Conservation (phyloP, 768 basidiomycete genomes). For the Tricholoma hemisulphureum region DNA sequence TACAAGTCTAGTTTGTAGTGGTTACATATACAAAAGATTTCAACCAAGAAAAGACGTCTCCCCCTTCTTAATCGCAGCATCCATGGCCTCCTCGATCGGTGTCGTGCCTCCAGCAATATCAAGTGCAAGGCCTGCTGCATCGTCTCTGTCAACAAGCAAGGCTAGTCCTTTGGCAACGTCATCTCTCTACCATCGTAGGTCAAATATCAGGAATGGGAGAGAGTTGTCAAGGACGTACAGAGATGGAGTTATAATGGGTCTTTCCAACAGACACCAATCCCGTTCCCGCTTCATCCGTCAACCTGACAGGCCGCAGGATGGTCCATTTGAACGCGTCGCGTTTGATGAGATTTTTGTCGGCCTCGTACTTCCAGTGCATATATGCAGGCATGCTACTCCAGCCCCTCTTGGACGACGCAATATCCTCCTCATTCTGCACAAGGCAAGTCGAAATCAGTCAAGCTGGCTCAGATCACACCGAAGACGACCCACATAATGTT, state of each 20-base stretch:
- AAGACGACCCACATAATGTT: slow-evolving; percentile 45
- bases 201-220: no score
- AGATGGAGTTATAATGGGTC: slow-evolving; percentile 46
- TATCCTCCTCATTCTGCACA: slow-evolving; percentile 50
- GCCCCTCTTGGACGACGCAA: slow-evolving; percentile 38
- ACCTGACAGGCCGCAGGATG: slow-evolving; percentile 59
- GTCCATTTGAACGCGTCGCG: slow-evolving; percentile 66
- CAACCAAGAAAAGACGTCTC: slow-evolving; percentile 42
- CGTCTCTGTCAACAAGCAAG: slow-evolving; percentile 46
- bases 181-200: slow-evolving; percentile 51
- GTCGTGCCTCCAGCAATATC: slow-evolving; percentile 57
- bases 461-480: neutral
- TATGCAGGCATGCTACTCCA: slow-evolving; percentile 44
- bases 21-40: no score
- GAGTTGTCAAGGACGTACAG: no score
- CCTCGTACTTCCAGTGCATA: slow-evolving; percentile 51
- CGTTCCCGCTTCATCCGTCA: slow-evolving; percentile 50
- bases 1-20: no score
- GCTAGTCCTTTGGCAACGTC: slow-evolving; percentile 54
- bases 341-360: slow-evolving; percentile 44
- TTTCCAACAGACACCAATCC: slow-evolving; percentile 53
- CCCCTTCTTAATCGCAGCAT: slow-evolving; percentile 48
- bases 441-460: neutral
- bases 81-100: slow-evolving; percentile 45
- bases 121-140: slow-evolving; percentile 55